These are phyloP conservation scores for Microstegium vimineum DNA, from an alignment of 176 grass and related monocot species.

Conservation along the genomic window DNA sequence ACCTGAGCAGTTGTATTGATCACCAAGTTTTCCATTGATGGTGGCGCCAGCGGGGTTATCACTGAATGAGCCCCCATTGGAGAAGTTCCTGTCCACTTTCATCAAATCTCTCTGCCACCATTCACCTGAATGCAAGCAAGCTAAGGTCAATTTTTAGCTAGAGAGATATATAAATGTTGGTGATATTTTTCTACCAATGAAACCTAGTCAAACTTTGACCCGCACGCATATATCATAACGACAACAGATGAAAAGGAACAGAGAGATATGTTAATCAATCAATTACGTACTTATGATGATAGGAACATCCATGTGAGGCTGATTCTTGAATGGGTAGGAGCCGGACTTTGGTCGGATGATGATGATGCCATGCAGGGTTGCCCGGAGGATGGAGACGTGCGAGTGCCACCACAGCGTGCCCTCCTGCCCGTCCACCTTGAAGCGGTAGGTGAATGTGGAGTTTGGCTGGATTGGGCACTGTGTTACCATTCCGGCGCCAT, in stretches of 20 bases:
- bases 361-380: constrained; percentile 28
- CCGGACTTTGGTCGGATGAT: constrained; percentile 17
- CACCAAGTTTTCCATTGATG: constrained; percentile 50
- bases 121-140: not conserved
- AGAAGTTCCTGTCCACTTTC: not conserved
- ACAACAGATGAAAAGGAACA: no score
- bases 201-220: no score
- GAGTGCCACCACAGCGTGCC: constrained; percentile 58
- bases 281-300: constrained; percentile 14
- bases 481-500: constrained; percentile 31
- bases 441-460: constrained; percentile 12
- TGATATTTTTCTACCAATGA: no score
- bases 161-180: no score
- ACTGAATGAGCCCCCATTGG: not conserved
- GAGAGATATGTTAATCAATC: no score
- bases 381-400: constrained; percentile 21
- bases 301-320: not conserved
- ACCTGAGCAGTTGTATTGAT: constrained; percentile 38
- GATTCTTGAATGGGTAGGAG: constrained; percentile 16
- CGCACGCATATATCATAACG: no score
- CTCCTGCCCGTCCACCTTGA: constrained; percentile 17
- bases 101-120: constrained; percentile 23
- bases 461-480: constrained; percentile 35
- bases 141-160: no score
- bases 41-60: constrained; percentile 20